Base-by-base conservation (phyloP, 2,329 filamentous ascomycete species). In the Trichoderma gracile region DNA sequence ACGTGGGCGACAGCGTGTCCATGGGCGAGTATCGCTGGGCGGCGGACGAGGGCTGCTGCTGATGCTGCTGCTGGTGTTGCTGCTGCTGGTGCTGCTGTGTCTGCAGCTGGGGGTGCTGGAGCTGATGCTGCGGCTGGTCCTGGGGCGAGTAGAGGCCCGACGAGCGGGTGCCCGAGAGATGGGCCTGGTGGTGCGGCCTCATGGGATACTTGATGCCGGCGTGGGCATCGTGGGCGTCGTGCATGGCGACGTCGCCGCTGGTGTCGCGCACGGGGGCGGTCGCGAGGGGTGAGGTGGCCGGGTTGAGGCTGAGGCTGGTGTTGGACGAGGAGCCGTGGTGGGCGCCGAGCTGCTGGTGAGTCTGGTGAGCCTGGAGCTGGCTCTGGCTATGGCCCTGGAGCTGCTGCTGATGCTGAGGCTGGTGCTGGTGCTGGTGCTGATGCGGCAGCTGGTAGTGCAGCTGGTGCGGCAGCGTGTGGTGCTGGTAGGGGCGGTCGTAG, bases 11-110 rank as follows among this genome's bases (percentile, higher is more conserved):
- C 67, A 96, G 81, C 17, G 87, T 86, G 76, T 97, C 94, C 93
- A 97, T 97, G 68, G 94, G 95, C 53, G 94, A 98, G 79, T 98
- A 98, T 74, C 93, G 88, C 76, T 96, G 91, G 66, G 93, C 91
- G 64, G 92, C 92, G 57, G 91, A 84, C 49, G 92, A 95, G 65
- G 91, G 88, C 73, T 69, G 69, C 53, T 88, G 76, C 62, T 76
- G 88, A 57, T 45, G 42, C 17, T 33, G 40, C 40, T 23, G 53
- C 15, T 43, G 54, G 3, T 56, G 53, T 3, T 43, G 53, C 23
- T 56, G 50, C 7, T 9, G 25, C n/a, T 53, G 50, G 3, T 33
- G 50, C n/a, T 53, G 50, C n/a, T 38, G 50, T 8, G 14, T n/a
- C 45, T 23, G 49, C 25, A 33, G 49, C 49, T 52, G 49, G 14